A percentile compares a stretch with the other conserved stretches of the same genome.
These are phyloP conservation scores for Hamamelis virginiana DNA, from an alignment of 164 flowering plant species.

Conservation along the genomic window DNA sequence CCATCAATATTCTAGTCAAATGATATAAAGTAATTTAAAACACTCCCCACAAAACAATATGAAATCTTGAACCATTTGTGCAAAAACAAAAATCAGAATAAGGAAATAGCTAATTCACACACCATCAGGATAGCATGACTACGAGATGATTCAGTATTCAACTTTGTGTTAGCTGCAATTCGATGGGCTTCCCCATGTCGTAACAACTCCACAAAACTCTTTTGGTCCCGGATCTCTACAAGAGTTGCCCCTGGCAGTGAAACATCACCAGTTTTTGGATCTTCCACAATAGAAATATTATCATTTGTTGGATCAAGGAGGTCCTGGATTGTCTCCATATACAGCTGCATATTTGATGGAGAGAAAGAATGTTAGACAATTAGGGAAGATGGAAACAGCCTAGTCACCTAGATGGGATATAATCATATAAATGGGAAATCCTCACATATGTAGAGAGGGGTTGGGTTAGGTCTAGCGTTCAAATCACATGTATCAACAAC, in stretches of 20 bases:
- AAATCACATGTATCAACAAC: too few relatives aligned
- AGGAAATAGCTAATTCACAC: constrained; percentile 12
- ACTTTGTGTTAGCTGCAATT: constrained; percentile 90
- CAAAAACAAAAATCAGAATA: not conserved
- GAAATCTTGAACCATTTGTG: not conserved
- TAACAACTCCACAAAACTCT: constrained; percentile 73
- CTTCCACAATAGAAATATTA: constrained; percentile 88
- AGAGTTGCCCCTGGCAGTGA: constrained; percentile 87
- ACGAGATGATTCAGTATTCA: constrained; percentile 98
- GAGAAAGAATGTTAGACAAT: constrained; percentile 2
- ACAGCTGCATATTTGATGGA: constrained; percentile 55
- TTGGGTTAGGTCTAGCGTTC: too few relatives aligned
- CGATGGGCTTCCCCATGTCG: constrained; percentile 90
- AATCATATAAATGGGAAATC: not conserved
- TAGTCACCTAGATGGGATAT: not conserved
- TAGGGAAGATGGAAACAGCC: not conserved
- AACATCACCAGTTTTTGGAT: constrained; percentile 96
- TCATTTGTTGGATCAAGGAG: constrained; percentile 94
- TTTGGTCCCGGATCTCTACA: constrained; percentile 77
- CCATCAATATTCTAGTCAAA: not conserved
- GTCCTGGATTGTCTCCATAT: constrained; percentile 98
- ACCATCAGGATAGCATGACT: constrained; percentile 99
- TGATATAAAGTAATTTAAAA: not conserved
- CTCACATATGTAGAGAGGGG: too few relatives aligned
- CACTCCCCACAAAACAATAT: not conserved